phyloP scores from a whole-genome alignment of 305 asterid species.

The Fraxinus greggii region DNA sequence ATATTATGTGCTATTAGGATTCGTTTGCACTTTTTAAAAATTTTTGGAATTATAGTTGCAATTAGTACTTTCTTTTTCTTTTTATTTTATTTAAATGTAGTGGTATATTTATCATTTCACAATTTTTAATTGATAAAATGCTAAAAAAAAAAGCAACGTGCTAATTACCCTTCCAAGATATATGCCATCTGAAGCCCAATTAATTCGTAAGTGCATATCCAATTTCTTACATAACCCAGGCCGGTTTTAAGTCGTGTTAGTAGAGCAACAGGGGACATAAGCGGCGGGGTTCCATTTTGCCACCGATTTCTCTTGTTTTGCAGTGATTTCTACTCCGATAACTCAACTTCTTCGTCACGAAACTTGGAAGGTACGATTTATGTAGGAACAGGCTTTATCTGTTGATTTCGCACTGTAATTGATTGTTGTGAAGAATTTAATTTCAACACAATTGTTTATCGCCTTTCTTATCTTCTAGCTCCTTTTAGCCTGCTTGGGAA shows the following conservation, averaged over 20 bases:
- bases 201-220: not conserved
- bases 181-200: not conserved
- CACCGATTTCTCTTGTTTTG: not conserved
- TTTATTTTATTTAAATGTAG: too few species aligned
- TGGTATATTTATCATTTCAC: too few species aligned
- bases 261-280: not conserved
- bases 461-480: not conserved
- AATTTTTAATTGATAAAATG: too few species aligned
- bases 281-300: not conserved
- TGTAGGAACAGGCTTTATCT: not conserved
- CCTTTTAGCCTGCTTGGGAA: not conserved
- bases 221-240: not conserved
- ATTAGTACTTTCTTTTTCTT: too few species aligned
- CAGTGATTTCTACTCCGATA: not conserved
- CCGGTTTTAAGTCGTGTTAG: not conserved
- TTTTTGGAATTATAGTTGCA: too few species aligned
- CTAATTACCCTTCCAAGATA: too few species aligned
- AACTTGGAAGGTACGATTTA: not conserved
- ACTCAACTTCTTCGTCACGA: not conserved
- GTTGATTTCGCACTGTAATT: not conserved
- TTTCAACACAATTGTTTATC: not conserved
- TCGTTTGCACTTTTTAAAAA: too few species aligned
- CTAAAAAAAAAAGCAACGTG: too few species aligned
- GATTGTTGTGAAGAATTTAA: not conserved
- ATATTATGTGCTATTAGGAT: too few species aligned